Conservation (phyloP, 2,329 filamentous ascomycete genomes). For the Pseudodiploospora longispora region DNA sequence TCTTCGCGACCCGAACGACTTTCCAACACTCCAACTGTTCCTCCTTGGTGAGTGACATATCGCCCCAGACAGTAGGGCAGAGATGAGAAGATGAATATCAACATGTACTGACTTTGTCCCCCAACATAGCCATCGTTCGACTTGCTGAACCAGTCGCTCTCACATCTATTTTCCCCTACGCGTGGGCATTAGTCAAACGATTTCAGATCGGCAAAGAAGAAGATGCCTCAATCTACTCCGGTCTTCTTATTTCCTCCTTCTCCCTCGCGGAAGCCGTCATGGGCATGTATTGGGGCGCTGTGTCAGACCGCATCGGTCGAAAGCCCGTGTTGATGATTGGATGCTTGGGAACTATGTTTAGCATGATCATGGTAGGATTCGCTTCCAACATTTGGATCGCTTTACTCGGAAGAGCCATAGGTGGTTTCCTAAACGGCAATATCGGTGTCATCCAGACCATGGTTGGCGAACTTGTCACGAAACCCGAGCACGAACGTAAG, state of each 20-base stretch:
- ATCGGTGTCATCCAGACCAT: conserved; percentile 88
- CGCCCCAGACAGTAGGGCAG: not conserved
- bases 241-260: conserved; percentile 79
- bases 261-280: conserved; percentile 74
- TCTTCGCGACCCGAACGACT: conserved; percentile 59
- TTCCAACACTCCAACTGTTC: conserved; percentile 76
- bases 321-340: conserved; percentile 80
- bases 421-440: conserved; percentile 82
- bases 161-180: conserved; percentile 89
- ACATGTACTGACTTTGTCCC: conserved; percentile 10
- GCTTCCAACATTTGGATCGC: conserved; percentile 79
- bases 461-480: conserved; percentile 80
- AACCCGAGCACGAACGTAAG: conserved; percentile 78
- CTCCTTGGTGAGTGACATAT: conserved; percentile 58
- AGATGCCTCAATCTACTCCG: conserved; percentile 82
- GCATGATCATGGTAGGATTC: conserved; percentile 75
- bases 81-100: not conserved
- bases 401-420: conserved; percentile 64
- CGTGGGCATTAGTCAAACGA: conserved; percentile 72
- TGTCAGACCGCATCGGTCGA: conserved; percentile 74
- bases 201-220: conserved; percentile 63
- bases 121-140: conserved; percentile 68
- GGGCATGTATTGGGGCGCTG: conserved; percentile 78
- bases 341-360: conserved; percentile 73
- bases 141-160: conserved; percentile 88